Conservation (phyloP, 2,329 filamentous ascomycete species). For the Pseudogymnoascus sp. region DNA sequence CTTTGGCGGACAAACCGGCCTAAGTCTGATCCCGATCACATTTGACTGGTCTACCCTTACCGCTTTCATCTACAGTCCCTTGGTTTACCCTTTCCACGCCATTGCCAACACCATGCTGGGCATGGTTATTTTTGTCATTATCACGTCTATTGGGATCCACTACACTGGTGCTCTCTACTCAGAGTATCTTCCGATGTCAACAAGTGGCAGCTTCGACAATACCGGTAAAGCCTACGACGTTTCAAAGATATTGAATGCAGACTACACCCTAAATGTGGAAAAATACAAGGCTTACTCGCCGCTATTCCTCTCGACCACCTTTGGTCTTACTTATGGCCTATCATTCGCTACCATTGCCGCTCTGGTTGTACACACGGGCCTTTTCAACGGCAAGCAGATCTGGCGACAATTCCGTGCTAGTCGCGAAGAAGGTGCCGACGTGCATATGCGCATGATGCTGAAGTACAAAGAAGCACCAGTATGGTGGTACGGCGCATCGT, state of each 20-base stretch:
- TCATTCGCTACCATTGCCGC: conserved; percentile 57
- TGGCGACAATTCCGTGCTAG: conserved; percentile 33
- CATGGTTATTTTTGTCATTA: conserved; percentile 50
- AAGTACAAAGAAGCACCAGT: conserved; percentile 46
- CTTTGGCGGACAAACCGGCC: conserved; percentile 57
- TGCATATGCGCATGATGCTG: conserved; percentile 47
- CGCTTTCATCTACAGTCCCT: conserved; percentile 57
- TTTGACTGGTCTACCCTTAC: conserved; percentile 68
- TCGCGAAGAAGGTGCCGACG: conserved; percentile 35
- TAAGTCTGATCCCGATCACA: conserved; percentile 60
- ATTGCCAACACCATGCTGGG: conserved; percentile 47
- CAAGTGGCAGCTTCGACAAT: conserved; percentile 55
- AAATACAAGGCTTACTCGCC: conserved; percentile 58
- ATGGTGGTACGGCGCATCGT: conserved; percentile 47
- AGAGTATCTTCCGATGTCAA: conserved; percentile 53
- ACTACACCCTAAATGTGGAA: conserved; percentile 49
- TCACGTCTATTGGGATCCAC: conserved; percentile 51
- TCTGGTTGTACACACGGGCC: conserved; percentile 52
- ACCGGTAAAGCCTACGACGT: conserved; percentile 52
- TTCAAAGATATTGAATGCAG: conserved; percentile 45
- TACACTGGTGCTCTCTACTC: conserved; percentile 54
- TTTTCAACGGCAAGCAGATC: conserved; percentile 60
- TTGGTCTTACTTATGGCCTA: conserved; percentile 45
- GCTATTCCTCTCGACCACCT: conserved; percentile 55
- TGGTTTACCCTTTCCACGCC: conserved; percentile 36